phyloP scores from a whole-genome alignment of 2,329 filamentous ascomycete species.

The Onygenales sp. region DNA sequence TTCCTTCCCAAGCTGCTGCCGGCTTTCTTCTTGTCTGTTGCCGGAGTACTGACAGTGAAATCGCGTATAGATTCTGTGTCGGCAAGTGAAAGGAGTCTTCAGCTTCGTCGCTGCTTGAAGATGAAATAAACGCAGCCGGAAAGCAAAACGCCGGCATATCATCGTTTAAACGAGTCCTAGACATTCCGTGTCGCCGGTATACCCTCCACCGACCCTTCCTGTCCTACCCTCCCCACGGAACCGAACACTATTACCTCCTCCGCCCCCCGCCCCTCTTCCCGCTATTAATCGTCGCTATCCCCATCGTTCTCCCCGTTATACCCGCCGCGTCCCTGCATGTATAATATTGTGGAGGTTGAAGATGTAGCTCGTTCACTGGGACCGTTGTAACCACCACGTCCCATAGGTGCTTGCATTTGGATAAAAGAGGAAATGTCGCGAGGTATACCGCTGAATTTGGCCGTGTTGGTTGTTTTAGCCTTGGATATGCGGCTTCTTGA shows the following conservation, averaged over 20 bases:
- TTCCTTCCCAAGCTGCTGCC: slow-evolving; percentile 23
- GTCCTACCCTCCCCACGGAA: neutral
- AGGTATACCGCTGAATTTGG: neutral
- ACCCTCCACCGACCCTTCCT: neutral
- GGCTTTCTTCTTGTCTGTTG: slow-evolving; percentile 4
- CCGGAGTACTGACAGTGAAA: slow-evolving; percentile 7
- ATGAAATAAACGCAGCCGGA: neutral
- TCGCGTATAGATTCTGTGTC: slow-evolving; percentile 43
- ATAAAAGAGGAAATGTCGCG: neutral
- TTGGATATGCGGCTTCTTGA: neutral
- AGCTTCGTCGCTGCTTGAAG: neutral
- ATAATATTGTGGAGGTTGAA: slow-evolving; percentile 5
- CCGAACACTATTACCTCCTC: neutral
- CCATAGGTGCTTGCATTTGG: slow-evolving; percentile 19
- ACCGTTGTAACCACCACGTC: slow-evolving; percentile 26
- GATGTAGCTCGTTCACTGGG: slow-evolving; percentile 9
- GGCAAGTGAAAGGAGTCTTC: slow-evolving; percentile 35
- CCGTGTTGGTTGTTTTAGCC: neutral
- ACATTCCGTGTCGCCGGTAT: neutral
- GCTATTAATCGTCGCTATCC: slow-evolving; percentile 10
- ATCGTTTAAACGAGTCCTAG: neutral
- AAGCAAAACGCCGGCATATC: slow-evolving; percentile 1
- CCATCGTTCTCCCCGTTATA: slow-evolving; percentile 21
- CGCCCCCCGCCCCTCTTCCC: neutral
- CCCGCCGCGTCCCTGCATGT: slow-evolving; percentile 22